phyloP scores from a whole-genome alignment of 2,329 filamentous ascomycete species.

The Cercospora berteroae region DNA sequence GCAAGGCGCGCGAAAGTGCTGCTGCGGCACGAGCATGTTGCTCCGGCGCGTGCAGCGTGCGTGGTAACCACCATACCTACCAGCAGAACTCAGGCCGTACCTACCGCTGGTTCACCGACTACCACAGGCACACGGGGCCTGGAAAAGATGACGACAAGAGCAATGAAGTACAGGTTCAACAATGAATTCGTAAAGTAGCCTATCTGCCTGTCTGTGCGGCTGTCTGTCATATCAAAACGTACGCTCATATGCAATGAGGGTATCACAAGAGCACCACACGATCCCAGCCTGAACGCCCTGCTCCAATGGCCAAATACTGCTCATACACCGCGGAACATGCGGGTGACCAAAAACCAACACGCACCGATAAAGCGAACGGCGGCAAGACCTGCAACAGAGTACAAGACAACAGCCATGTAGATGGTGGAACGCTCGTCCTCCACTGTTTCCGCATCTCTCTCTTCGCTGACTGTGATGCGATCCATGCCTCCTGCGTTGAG shows the following conservation, averaged over 20 bases:
- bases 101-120: not conserved
- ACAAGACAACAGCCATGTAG: slow-evolving; percentile 83
- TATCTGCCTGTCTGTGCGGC: slow-evolving; percentile 4
- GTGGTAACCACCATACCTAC: not conserved
- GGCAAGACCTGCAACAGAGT: slow-evolving; percentile 81
- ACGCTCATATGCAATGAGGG: slow-evolving; percentile 21
- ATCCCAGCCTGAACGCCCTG: slow-evolving; percentile 10
- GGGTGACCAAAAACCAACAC: slow-evolving; percentile 86
- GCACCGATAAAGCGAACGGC: slow-evolving; percentile 85
- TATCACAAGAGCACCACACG: slow-evolving; percentile 14
- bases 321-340: slow-evolving; percentile 66
- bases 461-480: slow-evolving; percentile 33
- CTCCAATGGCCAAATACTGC: slow-evolving; percentile 5
- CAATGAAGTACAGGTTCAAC: not conserved
- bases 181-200: not conserved
- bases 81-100: not conserved
- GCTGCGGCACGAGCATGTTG: not conserved
- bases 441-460: slow-evolving; percentile 45
- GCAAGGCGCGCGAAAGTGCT: not conserved
- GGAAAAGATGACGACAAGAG: not conserved
- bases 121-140: not conserved
- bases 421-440: slow-evolving; percentile 64
- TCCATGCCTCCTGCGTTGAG: slow-evolving; percentile 54
- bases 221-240: not conserved
- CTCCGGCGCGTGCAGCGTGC: not conserved